A percentile compares a stretch with the other conserved stretches of the same genome.
Conservation (phyloP, 2,329 filamentous ascomycete species). For the Phaeosphaeriaceae sp. region DNA sequence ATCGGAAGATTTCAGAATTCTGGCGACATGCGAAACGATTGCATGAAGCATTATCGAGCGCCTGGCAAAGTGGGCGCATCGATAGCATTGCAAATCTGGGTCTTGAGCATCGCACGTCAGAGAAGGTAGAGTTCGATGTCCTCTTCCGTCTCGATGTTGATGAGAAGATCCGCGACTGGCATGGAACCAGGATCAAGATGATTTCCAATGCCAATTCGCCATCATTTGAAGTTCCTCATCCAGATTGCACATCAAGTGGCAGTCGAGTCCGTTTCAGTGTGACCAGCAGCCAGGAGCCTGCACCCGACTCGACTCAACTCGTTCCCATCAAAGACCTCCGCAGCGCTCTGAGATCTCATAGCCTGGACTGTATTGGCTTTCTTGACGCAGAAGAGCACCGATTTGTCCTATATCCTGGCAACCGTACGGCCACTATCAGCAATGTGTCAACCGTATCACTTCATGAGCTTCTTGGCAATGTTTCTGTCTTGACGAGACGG, state of each 20-base stretch:
- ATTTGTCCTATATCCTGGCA: constrained; percentile 13
- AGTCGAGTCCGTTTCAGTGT: neutral
- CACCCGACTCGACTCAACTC: neutral
- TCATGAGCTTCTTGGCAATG: constrained; percentile 6
- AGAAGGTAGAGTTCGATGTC: constrained; percentile 16
- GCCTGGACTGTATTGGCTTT: constrained; percentile 16
- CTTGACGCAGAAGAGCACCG: constrained; percentile 18
- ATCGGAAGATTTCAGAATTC: constrained; percentile 14
- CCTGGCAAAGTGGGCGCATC: constrained; percentile 13
- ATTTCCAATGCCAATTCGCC: neutral
- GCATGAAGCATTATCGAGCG: constrained; percentile 15
- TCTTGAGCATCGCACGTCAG: constrained; percentile 13
- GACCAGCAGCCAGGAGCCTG: neutral
- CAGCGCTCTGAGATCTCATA: constrained; percentile 1
- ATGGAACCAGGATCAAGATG: constrained; percentile 17
- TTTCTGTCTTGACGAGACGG: constrained; percentile 15
- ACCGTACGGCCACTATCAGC: neutral
- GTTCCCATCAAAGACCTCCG: constrained; percentile 8
- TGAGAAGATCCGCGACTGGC: constrained; percentile 3
- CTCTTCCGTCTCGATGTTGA: constrained; percentile 9
- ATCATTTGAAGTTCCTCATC: neutral
- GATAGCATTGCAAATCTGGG: constrained; percentile 11
- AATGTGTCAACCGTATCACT: constrained; percentile 4
- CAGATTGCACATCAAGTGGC: neutral
- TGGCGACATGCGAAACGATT: constrained; percentile 17